Evolutionary conservation across 805 yeast genomes (phyloP).

Genomic region (Lachancea dasiensis): DNA sequence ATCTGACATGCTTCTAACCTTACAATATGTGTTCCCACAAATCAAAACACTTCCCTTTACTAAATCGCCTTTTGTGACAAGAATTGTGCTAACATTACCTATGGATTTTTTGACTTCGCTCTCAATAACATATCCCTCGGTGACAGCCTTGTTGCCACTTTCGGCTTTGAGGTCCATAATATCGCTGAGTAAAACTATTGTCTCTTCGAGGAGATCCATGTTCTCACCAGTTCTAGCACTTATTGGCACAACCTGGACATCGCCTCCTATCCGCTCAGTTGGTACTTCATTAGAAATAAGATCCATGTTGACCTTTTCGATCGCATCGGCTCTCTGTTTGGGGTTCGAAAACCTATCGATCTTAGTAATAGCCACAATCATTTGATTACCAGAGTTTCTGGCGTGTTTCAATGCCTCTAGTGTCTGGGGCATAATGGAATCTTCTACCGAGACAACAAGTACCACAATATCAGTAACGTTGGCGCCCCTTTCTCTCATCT

Average conservation of each 20-base stretch:
- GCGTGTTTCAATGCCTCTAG: slow-evolving; percentile 93
- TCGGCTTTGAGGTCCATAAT: slow-evolving; percentile 70
- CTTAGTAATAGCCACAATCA: slow-evolving; percentile 89
- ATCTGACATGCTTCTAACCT: slow-evolving; percentile 70
- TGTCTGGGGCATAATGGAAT: slow-evolving; percentile 97
- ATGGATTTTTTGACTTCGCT: slow-evolving; percentile 74
- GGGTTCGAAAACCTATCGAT: slow-evolving; percentile 58
- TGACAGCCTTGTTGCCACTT: slow-evolving; percentile 37
- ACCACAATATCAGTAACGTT: slow-evolving; percentile 87
- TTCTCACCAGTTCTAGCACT: slow-evolving; percentile 88
- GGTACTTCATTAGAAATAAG: slow-evolving; percentile 72
- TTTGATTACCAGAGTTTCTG: slow-evolving; percentile 41
- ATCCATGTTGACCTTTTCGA: slow-evolving; percentile 73
- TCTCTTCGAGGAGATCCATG: slow-evolving; percentile 85
- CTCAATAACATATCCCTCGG: slow-evolving; percentile 87
- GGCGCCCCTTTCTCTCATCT: slow-evolving; percentile 97
- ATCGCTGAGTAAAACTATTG: slow-evolving; percentile 79
- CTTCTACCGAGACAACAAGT: slow-evolving; percentile 94
- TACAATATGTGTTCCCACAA: slow-evolving; percentile 83
- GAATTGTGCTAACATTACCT: slow-evolving; percentile 81
- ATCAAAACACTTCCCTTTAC: slow-evolving; percentile 67
- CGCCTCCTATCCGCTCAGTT: slow-evolving; percentile 93
- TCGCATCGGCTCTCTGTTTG: slow-evolving; percentile 46
- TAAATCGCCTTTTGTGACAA: slow-evolving; percentile 74
- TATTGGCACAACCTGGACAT: slow-evolving; percentile 79